Evolutionary conservation across 495 filamentous ascomycete genomes (phyloP), one percentile per base, ranked within the genome.

Genomic region (Daldinia vernicosa): DNA sequence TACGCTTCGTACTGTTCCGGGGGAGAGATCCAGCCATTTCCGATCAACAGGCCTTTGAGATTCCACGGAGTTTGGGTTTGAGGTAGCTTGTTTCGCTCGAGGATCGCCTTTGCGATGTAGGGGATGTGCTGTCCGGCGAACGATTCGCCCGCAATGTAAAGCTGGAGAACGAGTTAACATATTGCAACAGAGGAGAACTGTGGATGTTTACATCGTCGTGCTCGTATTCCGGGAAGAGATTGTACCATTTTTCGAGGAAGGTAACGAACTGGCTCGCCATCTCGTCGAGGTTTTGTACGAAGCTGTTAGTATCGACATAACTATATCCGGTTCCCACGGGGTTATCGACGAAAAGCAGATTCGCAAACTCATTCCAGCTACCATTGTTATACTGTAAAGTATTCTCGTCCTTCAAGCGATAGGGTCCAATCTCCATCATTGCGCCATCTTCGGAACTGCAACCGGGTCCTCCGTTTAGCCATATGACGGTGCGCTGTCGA

Each of bases 71-170:
- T 71, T n/a, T 76, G 71, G 8, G 74, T 75, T 14, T 63, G 68
- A 6, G 75, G 75, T 4, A 73, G 72, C 71, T 88, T 86, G 80
- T 98, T 98, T 37, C 94, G 92, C 22, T 92, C 88, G 55, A 97
- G 84, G 51, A 99, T 95, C 24, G 90, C 91, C 66, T 89, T 89
- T 8, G 96, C 92, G 65, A 99, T 94, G 77, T 99, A 97, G 14
- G 95, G 95, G 60, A 99, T 99, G 80, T 98, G 89, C 78, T 98
- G 96, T 33, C 95, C 95, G 33, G 95, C 96, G 75, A 94, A 99
- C 1, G 95, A 99, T 81, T 99, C 95, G 22, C 95, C 95, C 0
- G 95, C 90, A 56, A 99, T 81, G 78, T 98, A 99, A 28, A 99
- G 81, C 95, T 98, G 28, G 50, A 39, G 59, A 52, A 83, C 76